These are phyloP conservation scores for Odontarrhena argentea DNA, from an alignment of 345 rosid genomes.

Conservation along the genomic window DNA sequence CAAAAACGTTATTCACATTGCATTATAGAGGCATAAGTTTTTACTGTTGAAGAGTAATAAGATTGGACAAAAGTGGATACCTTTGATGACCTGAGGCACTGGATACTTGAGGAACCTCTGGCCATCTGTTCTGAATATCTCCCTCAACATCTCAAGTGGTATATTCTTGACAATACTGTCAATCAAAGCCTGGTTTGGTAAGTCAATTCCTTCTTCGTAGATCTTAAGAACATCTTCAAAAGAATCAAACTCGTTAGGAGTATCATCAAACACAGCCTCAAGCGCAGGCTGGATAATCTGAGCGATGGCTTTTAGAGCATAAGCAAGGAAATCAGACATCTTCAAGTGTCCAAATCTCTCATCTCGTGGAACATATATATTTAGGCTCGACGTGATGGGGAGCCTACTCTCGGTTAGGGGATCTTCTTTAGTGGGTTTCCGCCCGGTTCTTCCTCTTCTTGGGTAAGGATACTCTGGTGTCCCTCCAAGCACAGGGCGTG, in stretches of 20 bases:
- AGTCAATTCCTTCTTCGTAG: constrained; percentile 58
- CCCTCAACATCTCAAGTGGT: constrained; percentile 58
- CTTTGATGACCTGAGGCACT: constrained; percentile 71
- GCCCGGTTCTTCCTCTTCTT: constrained; percentile 82
- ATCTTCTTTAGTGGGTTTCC: constrained; percentile 57
- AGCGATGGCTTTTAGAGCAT: constrained; percentile 55
- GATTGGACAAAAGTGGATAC: constrained; percentile 34
- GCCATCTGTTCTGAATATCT: constrained; percentile 58
- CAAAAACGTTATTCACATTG: not conserved
- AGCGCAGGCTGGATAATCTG: constrained; percentile 59
- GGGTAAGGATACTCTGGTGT: constrained; percentile 73
- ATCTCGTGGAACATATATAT: constrained; percentile 79
- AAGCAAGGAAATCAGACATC: constrained; percentile 63
- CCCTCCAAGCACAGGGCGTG: constrained; percentile 84
- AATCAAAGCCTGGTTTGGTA: constrained; percentile 50
- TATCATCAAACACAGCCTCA: constrained; percentile 47
- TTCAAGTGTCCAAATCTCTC: constrained; percentile 76
- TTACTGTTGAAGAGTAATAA: too few relatives aligned
- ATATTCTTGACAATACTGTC: constrained; percentile 43
- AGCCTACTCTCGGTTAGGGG: constrained; percentile 60
- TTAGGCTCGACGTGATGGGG: constrained; percentile 43
- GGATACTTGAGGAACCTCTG: constrained; percentile 57
- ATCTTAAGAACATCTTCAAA: constrained; percentile 58
- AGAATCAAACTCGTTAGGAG: constrained; percentile 60
- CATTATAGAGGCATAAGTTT: not conserved